Base-by-base conservation (phyloP, 2,329 filamentous ascomycete genomes). In the Penicillium sp. region DNA sequence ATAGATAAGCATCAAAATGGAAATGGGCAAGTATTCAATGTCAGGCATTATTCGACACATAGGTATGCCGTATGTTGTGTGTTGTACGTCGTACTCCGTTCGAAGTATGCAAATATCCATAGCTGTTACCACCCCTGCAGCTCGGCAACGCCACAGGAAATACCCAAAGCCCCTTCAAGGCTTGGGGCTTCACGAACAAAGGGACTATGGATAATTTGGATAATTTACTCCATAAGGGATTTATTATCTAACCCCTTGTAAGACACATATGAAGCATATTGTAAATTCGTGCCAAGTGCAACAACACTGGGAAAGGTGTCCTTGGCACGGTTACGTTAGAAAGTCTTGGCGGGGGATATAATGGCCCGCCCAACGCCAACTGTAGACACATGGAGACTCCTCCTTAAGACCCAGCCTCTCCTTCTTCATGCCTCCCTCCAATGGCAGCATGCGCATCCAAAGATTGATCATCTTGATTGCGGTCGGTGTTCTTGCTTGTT, bases 401-500 rank as follows among this genome's bases (percentile, higher is more conserved):
- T 47, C 46, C 51, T 54, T 51, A 45, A 48, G 36, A 35, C 44
- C 38, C 43, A 42, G 34, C 34, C 23, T 40, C 39, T 55, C 14
- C 47, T 49, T 47, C 46, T 51, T 40, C 50, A 61, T 57, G 60
- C 51, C 55, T 56, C 35, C 47, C 32, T 35, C 60, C 56, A 51
- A 67, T 70, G 69, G 70, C 69, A 72, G 63, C 51, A 74, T 75
- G 71, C 69, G 71, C 56, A 61, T 63, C 52, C 70, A 70, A 65
- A 71, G 71, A 38, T 59, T 73, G 47, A 53, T 68, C 34, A 51
- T 67, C 44, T 59, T 74, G 43, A 59, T 75, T 32, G 66, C 59
- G 36, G 61, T 72, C 30, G 61, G 66, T 43, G 55, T 68, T 45
- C 51, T 76, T 41, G 67, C 67, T 27, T 66, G 60, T 45, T 56